Evolutionary conservation across 2,329 filamentous ascomycete genomes (phyloP), one percentile per base, ranked within the genome.

Genomic region (Penicillium freii): DNA sequence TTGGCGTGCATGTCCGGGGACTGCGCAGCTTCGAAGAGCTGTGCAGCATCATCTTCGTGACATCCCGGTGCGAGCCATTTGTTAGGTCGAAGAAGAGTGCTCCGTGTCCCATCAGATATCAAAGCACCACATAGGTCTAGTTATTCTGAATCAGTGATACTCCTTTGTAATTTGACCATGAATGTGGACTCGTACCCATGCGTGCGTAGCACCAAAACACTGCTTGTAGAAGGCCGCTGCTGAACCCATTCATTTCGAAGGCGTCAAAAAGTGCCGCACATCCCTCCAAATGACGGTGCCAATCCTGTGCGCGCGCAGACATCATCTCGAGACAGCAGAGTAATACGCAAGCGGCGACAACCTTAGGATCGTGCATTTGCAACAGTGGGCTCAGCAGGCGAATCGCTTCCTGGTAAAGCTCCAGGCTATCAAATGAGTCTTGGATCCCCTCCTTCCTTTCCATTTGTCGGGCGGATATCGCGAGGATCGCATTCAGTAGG

Each of bases 181-280:
- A 36, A 27, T n/a, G 27, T 29, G 15, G 27, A 44, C 31, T 5
- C 73, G 59, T 57, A 80, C 78, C 78, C 81, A 84, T 84, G 43
- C 82, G 75, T 0, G 80, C 81, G 63, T 83, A 84, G 61, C 81
- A 84, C 82, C 82, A 85, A 60, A 84, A 85, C 0, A 84, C 73
- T 0, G 81, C 82, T 61, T 82, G 80, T 7, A 81, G 68, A 19
- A 84, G 65, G 0, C 82, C 82, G 2, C 80, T 78, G 6, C 76
- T 74, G 4, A 82, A 76, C 0, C 82, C 83, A 38, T 81, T 76
- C 5, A 85, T 80, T 2, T 75, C 76, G 55, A 80, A 78, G 1
- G 80, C 76, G 57, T 80, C 77, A 23, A 85, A 79, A 1, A 85
- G 66, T 1, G 80, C 77, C 1, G 82, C 81, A 59, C 82, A 84